Base-by-base conservation (phyloP, 495 filamentous ascomycete genomes). In the Aspergillus diversus region DNA sequence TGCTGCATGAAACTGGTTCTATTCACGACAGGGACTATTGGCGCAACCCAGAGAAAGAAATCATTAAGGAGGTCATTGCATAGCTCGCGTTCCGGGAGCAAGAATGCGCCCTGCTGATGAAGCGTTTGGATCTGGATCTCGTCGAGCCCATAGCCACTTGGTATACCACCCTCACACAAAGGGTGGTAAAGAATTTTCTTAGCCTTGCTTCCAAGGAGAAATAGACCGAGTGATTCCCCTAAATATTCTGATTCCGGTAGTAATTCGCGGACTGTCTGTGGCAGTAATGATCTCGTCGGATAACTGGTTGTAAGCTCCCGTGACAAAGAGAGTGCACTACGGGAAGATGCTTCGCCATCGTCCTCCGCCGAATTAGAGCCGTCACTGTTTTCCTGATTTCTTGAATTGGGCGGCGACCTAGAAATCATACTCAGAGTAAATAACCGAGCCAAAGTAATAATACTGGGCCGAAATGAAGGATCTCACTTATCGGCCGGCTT, bases 1-100 rank as follows among this genome's bases (percentile, higher is more conserved):
- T 87, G 87, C 51, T 83, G 83, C 91, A 96, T 94, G 73, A 96
- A 96, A 32, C 89, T 85, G 60, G 83, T 91, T 60, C 86, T 82
- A 72, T 94, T 93, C 74, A 96, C 90, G 59, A 96, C 88, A 0
- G 92, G 92, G 5, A 94, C 89, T 13, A 96, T 89, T 1, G 92
- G 92, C 35, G 93, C 91, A 27, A 96, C 87, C 92, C 92, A 96
- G 78, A 87, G 87, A 72, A 96, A 96, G 72, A 90, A 96, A 13
- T 90, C 83, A 4, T 93, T 90, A 34, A 96, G 87, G 13, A 96
- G 84, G 71, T 94, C 91, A 67, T 96, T 91, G 72, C 92, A 94
- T 15, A 95, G 81, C 0, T 83, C 79, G 58, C 90, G 78, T 5
- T 92, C 91, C 11, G 92, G 92, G 7, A 96, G 83, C 21, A 95